These are phyloP conservation scores for Prillingera fragicola DNA, from an alignment of 1,284 basidiomycete species.

Conservation along the genomic window DNA sequence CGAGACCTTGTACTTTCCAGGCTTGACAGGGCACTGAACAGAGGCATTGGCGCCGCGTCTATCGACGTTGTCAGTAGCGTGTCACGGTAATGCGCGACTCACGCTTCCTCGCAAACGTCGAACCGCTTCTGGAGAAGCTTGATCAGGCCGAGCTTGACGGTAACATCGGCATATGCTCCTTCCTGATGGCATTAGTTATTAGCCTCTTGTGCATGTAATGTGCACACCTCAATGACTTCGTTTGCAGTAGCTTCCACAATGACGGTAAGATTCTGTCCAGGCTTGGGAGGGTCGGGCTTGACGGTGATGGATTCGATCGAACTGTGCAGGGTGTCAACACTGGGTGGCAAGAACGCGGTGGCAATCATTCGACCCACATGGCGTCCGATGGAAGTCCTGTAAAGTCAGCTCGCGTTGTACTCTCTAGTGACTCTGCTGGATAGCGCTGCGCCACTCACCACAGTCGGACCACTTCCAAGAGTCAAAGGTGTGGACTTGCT, in stretches of 20 bases:
- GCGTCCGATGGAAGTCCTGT: constrained; percentile 44
- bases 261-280: constrained; percentile 76
- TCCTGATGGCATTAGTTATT: constrained; percentile 53
- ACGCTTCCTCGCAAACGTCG: constrained; percentile 90
- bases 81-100: constrained; percentile 53
- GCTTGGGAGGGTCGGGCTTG: constrained; percentile 73
- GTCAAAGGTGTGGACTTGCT: constrained; percentile 35
- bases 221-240: constrained; percentile 60
- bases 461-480: constrained; percentile 47
- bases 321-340: constrained; percentile 21
- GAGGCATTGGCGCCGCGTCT: constrained; percentile 38
- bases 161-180: constrained; percentile 81
- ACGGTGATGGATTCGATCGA: constrained; percentile 61
- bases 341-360: background rate
- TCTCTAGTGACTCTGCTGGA: background rate
- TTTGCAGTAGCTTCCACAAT: constrained; percentile 61
- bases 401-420: background rate
- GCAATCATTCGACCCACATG: constrained; percentile 33
- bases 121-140: constrained; percentile 75
- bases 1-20: constrained; percentile 62
- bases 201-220: too few relatives aligned
- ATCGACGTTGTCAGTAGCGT: background rate
- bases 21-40: constrained; percentile 53
- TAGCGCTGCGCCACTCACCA: constrained; percentile 37
- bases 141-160: constrained; percentile 80